phyloP scores from a whole-genome alignment of 2,329 filamentous ascomycete genomes.

The Xylariaceae sp. region DNA sequence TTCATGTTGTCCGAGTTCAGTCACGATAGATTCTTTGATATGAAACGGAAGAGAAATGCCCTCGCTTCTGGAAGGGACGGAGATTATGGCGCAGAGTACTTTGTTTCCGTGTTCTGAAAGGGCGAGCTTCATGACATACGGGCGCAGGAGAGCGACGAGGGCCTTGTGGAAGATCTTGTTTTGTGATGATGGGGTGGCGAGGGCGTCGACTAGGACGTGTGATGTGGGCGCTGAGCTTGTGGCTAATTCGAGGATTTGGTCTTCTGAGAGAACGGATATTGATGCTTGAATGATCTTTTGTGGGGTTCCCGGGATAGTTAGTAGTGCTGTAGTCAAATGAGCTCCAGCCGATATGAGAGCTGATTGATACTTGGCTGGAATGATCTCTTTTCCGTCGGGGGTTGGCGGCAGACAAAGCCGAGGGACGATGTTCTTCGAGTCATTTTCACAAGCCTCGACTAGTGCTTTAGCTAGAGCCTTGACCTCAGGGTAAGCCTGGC shows the following conservation, averaged over 20 bases:
- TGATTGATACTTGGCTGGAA: slow-evolving; percentile 53
- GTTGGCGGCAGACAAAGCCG: slow-evolving; percentile 46
- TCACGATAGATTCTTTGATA: slow-evolving; percentile 54
- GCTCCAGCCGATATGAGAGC: slow-evolving; percentile 66
- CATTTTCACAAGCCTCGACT: slow-evolving; percentile 44
- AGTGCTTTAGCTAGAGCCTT: slow-evolving; percentile 46
- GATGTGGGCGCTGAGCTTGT: slow-evolving; percentile 48
- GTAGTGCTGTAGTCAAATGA: slow-evolving; percentile 74
- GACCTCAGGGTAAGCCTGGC: slow-evolving; percentile 54
- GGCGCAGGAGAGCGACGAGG: slow-evolving; percentile 45
- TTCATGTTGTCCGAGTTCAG: slow-evolving; percentile 45
- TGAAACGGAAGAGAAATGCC: slow-evolving; percentile 52
- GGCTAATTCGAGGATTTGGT: slow-evolving; percentile 60
- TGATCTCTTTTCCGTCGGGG: slow-evolving; percentile 31
- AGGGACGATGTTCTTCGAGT: slow-evolving; percentile 45
- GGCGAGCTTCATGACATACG: slow-evolving; percentile 44
- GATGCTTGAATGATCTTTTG: slow-evolving; percentile 69
- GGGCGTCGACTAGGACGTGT: slow-evolving; percentile 48
- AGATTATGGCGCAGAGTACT: slow-evolving; percentile 46
- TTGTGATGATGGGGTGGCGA: slow-evolving; percentile 43
- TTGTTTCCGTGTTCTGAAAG: slow-evolving; percentile 49
- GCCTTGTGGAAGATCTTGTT: slow-evolving; percentile 54
- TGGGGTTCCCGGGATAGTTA: slow-evolving; percentile 66
- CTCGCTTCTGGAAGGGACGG: slow-evolving; percentile 46
- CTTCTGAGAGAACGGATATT: slow-evolving; percentile 56